Base-by-base conservation (phyloP, 2,329 filamentous ascomycete genomes). In the Aspergillus phoenicis region DNA sequence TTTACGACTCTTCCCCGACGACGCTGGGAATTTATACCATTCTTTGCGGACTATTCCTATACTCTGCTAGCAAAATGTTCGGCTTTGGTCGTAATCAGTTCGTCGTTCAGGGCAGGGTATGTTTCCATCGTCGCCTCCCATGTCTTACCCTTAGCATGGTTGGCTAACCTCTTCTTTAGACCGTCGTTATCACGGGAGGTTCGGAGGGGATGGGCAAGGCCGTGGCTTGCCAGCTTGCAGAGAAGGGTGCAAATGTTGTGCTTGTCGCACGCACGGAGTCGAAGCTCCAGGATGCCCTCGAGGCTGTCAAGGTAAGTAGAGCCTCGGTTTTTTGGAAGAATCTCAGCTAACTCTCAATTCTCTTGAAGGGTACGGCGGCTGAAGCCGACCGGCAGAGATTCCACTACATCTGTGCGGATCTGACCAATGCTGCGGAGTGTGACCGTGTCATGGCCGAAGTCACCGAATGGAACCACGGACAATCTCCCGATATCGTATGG, bases 151-250 rank as follows among this genome's bases (percentile, higher is more conserved):
- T 10, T 30, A 8, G 13, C 36, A 20, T 20, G 22, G 17, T 52
- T 39, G 54, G n/a, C 45, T 65, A 38, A 61, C 20, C 33, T 41
- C 11, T 45, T 59, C 28, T 54, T 8, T 68, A 97, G 93, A 97
- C 93, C 2, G 84, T 96, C 56, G 82, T 98, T 58, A 82, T 99
- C 56, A 99, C 95, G 0, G 95, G 95, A 51, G 93, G 89, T 33
- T 97, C 95, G 0, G 91, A 97, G 73, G 95, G 95, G 60, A 91
- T 97, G 89, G 95, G 95, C 62, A 87, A 88, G 68, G 87, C 87
- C 55, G 86, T 89, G 20, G 93, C 89, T 5, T 83, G 86, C 55
- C 84, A 93, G 66, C 86, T 99, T 48, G 85, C 94, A 2, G 81
- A 85, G 53, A 93, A 93, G 75, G 95, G 95, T 51, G 94, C 95